Base-by-base conservation (phyloP, 1,284 basidiomycete genomes). In the Chiua sp. region DNA sequence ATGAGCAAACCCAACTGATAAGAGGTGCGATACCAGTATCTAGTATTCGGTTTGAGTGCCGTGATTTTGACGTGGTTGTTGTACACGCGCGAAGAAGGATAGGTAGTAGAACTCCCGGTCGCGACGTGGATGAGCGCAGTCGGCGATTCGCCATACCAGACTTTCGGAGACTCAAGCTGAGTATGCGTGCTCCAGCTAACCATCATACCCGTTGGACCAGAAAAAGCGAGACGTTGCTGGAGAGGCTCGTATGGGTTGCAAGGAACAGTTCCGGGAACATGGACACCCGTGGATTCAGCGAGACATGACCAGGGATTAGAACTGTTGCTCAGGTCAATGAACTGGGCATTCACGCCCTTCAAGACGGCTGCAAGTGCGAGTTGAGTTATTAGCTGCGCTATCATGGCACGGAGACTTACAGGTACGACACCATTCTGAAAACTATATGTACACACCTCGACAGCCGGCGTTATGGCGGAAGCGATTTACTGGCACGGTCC, bases 51-150 rank as follows among this genome's bases (percentile, higher is more conserved):
- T 63, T 59, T 60, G n/a, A 73, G 62, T 23, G 64, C 68, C 7
- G 62, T 71, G 47, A 71, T 46, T 33, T 65, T 73, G 42, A 71
- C 72, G 35, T 73, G 70, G 54, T 73, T 73, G 39, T 71, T 59
- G 28, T 64, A 73, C 15, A 72, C 69, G 39, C 66, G 66, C 3
- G 69, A 71, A 13, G 59, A 56, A 10, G 61, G 63, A 51, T 72
- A 73, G 1, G 70, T 71, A 46, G 51, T 59, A 33, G 70, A 73
- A 26, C 0, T 55, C 26, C 69, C 70, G 11, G 46, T 57, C 20
- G 60, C 66, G 20, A 71, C 64, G 13, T 49, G 63, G n/a, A 59
- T 65, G 46, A 71, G 68, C 0, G 60, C 18, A 8, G 22, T 47
- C 1, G 63, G 71, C 11, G 62, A 59, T 16, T 69, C 47, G 7